Percentiles rank a stretch among this genome's conserved stretches.
Conservation (phyloP, 2,329 filamentous ascomycete genomes). For the Ceratocystis papillata region DNA sequence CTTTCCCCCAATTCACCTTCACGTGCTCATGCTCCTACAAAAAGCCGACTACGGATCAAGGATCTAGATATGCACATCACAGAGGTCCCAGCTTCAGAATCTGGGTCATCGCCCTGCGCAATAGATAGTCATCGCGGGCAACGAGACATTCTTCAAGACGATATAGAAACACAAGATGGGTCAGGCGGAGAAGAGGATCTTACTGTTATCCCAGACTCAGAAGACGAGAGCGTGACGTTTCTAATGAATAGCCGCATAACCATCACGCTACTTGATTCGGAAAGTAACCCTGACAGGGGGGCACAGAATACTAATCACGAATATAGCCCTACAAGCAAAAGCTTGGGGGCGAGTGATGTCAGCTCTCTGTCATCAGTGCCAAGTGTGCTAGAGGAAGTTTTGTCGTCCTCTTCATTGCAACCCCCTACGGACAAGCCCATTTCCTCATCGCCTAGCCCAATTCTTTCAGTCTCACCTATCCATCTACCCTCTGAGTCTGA, state of each 20-base stretch:
- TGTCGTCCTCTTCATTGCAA: neutral
- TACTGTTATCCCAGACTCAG: slow-evolving; percentile 24
- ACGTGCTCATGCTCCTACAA: neutral
- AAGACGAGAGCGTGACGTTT: slow-evolving; percentile 16
- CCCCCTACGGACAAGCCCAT: neutral
- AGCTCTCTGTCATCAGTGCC: neutral
- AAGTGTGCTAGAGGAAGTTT: neutral
- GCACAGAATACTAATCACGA: neutral
- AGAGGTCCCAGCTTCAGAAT: slow-evolving; percentile 14
- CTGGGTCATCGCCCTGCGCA: neutral
- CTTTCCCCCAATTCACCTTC: neutral
- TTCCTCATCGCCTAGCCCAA: neutral
- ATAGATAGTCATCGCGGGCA: slow-evolving; percentile 20
- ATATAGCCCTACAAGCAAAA: neutral
- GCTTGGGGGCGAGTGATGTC: neutral
- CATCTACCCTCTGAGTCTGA: neutral
- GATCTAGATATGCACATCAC: neutral
- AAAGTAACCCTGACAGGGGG: neutral
- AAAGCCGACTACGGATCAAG: neutral
- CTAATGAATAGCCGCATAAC: neutral
- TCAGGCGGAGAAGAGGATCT: slow-evolving; percentile 20
- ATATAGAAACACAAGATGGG: slow-evolving; percentile 21
- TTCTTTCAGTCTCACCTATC: neutral
- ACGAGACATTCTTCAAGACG: slow-evolving; percentile 21
- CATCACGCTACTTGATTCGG: neutral